phyloP scores from a whole-genome alignment of 352 stramenopile genomes.

The Thalassiosira exigua region DNA sequence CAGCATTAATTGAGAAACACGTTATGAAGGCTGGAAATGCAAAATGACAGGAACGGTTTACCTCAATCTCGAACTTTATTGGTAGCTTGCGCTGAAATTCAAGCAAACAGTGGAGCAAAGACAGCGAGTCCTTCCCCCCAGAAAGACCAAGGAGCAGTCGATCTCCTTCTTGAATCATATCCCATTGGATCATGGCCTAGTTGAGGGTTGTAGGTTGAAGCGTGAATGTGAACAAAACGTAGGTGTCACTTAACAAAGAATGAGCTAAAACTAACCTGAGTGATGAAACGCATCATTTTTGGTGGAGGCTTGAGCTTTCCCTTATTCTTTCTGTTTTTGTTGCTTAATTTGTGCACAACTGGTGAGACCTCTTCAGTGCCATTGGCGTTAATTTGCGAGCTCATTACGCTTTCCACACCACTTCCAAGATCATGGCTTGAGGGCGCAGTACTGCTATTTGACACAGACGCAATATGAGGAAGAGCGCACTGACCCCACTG shows the following conservation, averaged over 20 bases:
- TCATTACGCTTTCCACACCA: neutral
- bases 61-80: conserved; percentile 93
- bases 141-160: conserved; percentile 93
- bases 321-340: conserved; percentile 67
- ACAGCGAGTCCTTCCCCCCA: conserved; percentile 98
- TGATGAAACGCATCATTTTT: conserved; percentile 84
- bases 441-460: neutral
- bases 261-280: conserved; percentile 41
- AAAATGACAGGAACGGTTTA: too few species aligned
- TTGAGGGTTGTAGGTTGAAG: too few species aligned
- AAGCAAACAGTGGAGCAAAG: conserved; percentile 94
- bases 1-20: neutral
- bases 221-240: too few species aligned
- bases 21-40: too few species aligned
- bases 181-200: conserved; percentile 93
- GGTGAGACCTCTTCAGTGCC: neutral
- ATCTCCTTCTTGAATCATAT: conserved; percentile 96
- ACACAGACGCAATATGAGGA: conserved; percentile 34
- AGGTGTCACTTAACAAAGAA: neutral
- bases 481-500: conserved; percentile 69
- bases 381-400: neutral
- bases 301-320: conserved; percentile 76
- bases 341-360: conserved; percentile 25
- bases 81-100: conserved; percentile 92
- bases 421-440: neutral